Evolutionary conservation across 106 monocot genomes (phyloP).

Genomic region (Chionographis japonica): DNA sequence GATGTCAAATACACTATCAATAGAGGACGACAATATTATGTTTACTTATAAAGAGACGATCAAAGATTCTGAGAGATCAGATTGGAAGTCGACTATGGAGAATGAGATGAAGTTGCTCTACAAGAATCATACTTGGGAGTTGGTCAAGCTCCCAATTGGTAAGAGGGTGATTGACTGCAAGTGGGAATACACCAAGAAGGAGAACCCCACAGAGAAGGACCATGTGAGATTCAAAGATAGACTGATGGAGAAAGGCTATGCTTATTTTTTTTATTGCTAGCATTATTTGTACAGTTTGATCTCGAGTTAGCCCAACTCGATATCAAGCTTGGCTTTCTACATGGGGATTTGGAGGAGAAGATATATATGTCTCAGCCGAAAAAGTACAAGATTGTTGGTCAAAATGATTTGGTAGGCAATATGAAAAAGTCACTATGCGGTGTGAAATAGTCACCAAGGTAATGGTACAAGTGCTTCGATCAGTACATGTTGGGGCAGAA

Average conservation of each 20-base stretch:
- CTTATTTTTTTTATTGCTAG: not conserved
- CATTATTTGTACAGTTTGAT: no score
- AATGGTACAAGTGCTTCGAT: not conserved
- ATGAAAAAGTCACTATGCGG: not conserved
- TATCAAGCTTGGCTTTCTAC: no score
- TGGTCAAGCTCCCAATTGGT: not conserved
- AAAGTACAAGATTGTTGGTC: no score
- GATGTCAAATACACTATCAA: no score
- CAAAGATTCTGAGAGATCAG: not conserved
- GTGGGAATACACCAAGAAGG: constrained; percentile 5
- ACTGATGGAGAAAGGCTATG: not conserved
- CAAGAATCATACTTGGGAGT: no score
- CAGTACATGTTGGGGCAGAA: not conserved
- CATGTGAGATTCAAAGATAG: not conserved
- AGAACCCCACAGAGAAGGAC: not conserved
- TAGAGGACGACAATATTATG: no score
- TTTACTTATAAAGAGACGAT: not conserved
- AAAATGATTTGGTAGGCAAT: not conserved
- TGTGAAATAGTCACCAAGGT: no score
- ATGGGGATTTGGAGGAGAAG: not conserved
- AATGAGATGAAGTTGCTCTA: constrained; percentile 1
- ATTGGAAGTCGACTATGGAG: not conserved
- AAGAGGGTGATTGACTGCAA: not conserved
- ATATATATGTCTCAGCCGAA: not conserved
- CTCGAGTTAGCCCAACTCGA: not conserved